Conservation (phyloP, 345 rosid species). For the Kernera saxatilis region DNA sequence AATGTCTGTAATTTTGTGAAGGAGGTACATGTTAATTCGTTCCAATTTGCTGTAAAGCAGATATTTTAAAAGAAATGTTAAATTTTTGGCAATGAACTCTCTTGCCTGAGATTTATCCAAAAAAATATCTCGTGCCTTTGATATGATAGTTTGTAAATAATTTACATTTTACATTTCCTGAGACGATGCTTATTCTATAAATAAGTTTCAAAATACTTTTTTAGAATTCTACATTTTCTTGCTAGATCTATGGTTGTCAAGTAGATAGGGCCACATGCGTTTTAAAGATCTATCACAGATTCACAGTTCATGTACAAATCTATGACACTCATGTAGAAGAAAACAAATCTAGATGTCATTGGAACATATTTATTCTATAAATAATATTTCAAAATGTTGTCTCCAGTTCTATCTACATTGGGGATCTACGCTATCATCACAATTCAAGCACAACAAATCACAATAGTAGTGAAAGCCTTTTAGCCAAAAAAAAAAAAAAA, state of each 20-base stretch:
- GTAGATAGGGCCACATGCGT: neutral
- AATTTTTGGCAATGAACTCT: neutral
- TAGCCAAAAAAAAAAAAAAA: too few relatives aligned
- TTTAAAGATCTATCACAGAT: too few relatives aligned
- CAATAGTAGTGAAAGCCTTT: too few relatives aligned
- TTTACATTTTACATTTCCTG: neutral
- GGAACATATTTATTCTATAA: neutral
- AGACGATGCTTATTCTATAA: neutral
- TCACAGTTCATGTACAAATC: neutral
- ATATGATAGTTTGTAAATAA: neutral
- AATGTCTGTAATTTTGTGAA: slow-evolving; percentile 7
- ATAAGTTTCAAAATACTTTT: too few relatives aligned
- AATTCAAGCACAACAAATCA: too few relatives aligned
- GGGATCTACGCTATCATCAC: too few relatives aligned
- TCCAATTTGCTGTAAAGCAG: neutral
- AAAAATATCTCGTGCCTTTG: too few relatives aligned
- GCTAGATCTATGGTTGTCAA: neutral
- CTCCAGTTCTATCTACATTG: too few relatives aligned
- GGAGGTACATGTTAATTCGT: neutral
- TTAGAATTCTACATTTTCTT: too few relatives aligned
- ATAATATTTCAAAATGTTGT: neutral
- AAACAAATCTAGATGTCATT: neutral
- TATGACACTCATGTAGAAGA: too few relatives aligned
- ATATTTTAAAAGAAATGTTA: neutral
- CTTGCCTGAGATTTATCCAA: neutral